Conservation (phyloP, 805 yeast genomes). For the Kregervanrija pseudodelftensis region DNA sequence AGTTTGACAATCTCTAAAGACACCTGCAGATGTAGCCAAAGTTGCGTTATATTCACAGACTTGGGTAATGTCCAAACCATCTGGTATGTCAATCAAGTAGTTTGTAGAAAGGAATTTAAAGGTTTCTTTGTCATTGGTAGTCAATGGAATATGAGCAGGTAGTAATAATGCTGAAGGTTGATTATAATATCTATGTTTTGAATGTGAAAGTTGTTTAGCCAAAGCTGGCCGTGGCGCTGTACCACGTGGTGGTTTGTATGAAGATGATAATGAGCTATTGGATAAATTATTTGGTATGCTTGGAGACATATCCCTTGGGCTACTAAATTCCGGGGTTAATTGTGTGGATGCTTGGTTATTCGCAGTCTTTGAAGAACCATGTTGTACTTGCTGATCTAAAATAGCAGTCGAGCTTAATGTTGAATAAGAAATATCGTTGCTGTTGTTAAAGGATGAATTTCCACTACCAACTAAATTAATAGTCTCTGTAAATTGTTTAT, state of each 20-base stretch:
- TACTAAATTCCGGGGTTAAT: no score
- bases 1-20: conserved; percentile 50
- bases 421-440: no score
- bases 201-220: conserved; percentile 14
- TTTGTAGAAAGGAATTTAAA: conserved; percentile 43
- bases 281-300: no score
- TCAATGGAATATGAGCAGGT: conserved; percentile 36
- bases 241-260: conserved; percentile 9
- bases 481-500: conserved; percentile 8
- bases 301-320: no score
- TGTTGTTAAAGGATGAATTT: no score
- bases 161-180: conserved; percentile 29
- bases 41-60: conserved; percentile 53
- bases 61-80: conserved; percentile 42
- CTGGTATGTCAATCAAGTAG: conserved; percentile 40
- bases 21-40: conserved; percentile 44
- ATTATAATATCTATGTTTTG: neutral
- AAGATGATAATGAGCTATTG: neutral
- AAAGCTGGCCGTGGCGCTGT: conserved; percentile 12
- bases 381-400: no score
- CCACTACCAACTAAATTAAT: no score
- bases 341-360: no score
- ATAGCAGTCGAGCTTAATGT: no score
- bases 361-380: no score
- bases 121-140: conserved; percentile 34